These are phyloP conservation scores for Martensiomyces pterosporus DNA, from an alignment of 192 early-diverging fungal genomes.

Conservation along the genomic window DNA sequence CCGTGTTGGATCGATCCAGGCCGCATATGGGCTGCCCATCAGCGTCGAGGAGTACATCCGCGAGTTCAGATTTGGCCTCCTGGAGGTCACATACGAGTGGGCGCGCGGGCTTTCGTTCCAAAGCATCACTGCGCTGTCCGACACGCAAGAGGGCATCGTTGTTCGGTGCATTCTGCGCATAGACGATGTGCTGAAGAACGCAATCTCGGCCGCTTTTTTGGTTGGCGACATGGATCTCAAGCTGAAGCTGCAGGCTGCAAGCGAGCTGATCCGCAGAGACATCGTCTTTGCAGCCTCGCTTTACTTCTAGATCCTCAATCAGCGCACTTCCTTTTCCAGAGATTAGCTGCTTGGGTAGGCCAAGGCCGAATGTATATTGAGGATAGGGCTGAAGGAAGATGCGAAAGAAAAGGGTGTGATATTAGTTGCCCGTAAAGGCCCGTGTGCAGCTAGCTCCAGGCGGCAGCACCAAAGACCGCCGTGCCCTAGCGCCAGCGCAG, in stretches of 20 bases:
- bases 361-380: too few species aligned
- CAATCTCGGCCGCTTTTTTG: constrained; percentile 74
- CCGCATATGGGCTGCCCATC: constrained; percentile 59
- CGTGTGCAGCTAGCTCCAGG: too few species aligned
- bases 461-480: too few species aligned
- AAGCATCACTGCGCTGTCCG: constrained; percentile 87
- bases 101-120: constrained; percentile 88
- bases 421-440: too few species aligned
- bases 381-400: too few species aligned
- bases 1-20: constrained; percentile 70
- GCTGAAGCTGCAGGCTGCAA: constrained; percentile 88
- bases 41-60: constrained; percentile 44
- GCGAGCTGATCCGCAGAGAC: constrained; percentile 82
- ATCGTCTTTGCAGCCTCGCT: constrained; percentile 96
- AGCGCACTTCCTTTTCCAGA: too few species aligned
- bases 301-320: too few species aligned
- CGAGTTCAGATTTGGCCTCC: constrained; percentile 78
- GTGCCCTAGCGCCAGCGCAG: too few species aligned
- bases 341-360: too few species aligned
- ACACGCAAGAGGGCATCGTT: constrained; percentile 92
- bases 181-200: constrained; percentile 90
- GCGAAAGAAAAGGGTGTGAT: too few species aligned
- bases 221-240: constrained; percentile 87
- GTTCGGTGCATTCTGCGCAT: constrained; percentile 91
- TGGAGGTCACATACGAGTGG: constrained; percentile 98